These are phyloP conservation scores for Hypoxylon intermedium DNA, from an alignment of 495 filamentous ascomycete genomes.

Conservation along the genomic window DNA sequence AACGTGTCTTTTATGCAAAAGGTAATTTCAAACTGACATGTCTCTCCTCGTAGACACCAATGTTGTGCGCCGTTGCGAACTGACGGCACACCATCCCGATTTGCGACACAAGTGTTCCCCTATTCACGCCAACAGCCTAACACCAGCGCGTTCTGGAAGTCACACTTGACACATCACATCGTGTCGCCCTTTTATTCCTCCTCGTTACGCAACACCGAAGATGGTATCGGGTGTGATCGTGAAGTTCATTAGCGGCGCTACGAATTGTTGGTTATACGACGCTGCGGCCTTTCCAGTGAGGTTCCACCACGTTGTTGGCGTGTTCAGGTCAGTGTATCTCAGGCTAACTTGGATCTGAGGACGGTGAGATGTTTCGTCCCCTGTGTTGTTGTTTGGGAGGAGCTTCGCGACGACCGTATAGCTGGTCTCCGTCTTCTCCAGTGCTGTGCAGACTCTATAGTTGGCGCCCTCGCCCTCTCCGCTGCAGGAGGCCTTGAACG, in stretches of 20 bases:
- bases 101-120: conserved; percentile 23
- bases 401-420: conserved; percentile 38
- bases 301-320: conserved; percentile 43
- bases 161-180: conserved; percentile 19
- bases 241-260: conserved; percentile 36
- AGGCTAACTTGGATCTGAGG: conserved; percentile 42
- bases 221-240: conserved; percentile 41
- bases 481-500: conserved; percentile 40
- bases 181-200: conserved; percentile 13
- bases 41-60: not conserved
- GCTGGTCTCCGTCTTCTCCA: conserved; percentile 24
- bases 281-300: conserved; percentile 41
- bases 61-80: not conserved
- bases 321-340: conserved; percentile 34
- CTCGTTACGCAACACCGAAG: conserved; percentile 37
- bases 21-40: not conserved
- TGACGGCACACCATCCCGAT: conserved; percentile 9
- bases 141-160: conserved; percentile 4
- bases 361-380: conserved; percentile 25
- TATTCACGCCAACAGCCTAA: conserved; percentile 17
- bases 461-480: conserved; percentile 39
- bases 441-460: conserved; percentile 27
- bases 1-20: not conserved
- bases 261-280: conserved; percentile 38
- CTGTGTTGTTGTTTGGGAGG: conserved; percentile 21